A percentile compares a stretch with the other conserved stretches of the same genome.
These are phyloP conservation scores for Tillandsia fasciculata DNA, from an alignment of 176 grass and related monocot species.

Conservation along the genomic window DNA sequence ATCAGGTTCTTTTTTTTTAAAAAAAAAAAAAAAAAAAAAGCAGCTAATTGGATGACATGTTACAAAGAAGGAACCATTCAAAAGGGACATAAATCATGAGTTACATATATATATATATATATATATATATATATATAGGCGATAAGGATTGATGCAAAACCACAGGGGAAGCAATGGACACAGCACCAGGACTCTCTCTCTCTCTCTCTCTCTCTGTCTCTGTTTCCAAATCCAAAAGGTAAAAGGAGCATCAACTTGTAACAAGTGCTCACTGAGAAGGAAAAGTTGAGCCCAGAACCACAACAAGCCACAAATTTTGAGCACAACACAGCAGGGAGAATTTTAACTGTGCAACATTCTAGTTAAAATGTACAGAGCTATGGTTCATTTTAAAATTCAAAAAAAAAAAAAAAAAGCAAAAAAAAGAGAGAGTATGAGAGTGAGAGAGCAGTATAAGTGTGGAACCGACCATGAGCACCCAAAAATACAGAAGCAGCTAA, in stretches of 20 bases:
- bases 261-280: not conserved
- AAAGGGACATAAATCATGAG: slow-evolving; percentile 16
- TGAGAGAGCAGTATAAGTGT: not conserved
- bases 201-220: slow-evolving; percentile 8
- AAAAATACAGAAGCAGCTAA: no score
- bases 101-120: not conserved
- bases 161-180: slow-evolving; percentile 21
- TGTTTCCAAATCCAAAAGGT: slow-evolving; percentile 1
- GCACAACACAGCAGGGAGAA: no score
- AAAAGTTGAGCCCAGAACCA: no score
- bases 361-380: not conserved
- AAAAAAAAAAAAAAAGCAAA: not conserved
- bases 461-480: slow-evolving; percentile 6
- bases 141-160: slow-evolving; percentile 24
- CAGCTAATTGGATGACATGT: not conserved
- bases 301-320: no score
- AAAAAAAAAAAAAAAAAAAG: not conserved
- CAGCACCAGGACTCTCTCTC: not conserved
- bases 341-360: no score
- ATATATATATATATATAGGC: not conserved
- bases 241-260: not conserved
- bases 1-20: not conserved
- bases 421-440: not conserved
- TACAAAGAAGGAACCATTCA: not conserved
- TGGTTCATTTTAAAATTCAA: not conserved